Evolutionary conservation across 257 asterid species (phyloP), one percentile per base, ranked within the genome.

Genomic region (Lycium barbarum): DNA sequence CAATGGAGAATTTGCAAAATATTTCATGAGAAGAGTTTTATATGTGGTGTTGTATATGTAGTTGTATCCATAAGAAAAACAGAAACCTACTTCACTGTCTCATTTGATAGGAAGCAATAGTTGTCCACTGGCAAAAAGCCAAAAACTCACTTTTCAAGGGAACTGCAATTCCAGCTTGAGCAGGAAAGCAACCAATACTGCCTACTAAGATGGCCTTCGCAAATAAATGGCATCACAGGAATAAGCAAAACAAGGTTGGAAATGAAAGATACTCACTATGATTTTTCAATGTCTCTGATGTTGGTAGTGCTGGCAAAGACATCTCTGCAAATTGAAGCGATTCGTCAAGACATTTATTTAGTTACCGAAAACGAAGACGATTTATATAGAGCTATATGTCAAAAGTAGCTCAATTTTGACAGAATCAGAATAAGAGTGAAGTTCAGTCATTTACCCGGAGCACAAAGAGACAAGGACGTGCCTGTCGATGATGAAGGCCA

Each of bases 241-340:
- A 51, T 45, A 40, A 22, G 40, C 9, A 66, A 40, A 22, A 38
- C 51, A 49, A 84, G 17, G 6, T 49, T 17, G 26, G 53, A 63
- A 51, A 82, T 66, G 17, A 87, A 71, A 83, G 62, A 67, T 62
- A 87, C 93, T 40, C 72, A 94, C 97, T 92, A 78, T 86, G 87
- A 84, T 89, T 90, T 20, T 93, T 96, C 87, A 85, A 83, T 82
- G 88, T 91, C 83, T 89, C 89, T 22, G 97, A 92, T 72, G 95
- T 93, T 57, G 99, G 98, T 71, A 97, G 89, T 58, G 98, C 99
- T 7, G 99, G 99, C 90, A 97, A 91, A 40, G 98, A 95, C 98
- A 97, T 97, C 90, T 97, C 99, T 96, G 97, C 70, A 90, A 85
- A 88, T 84, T 78, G 55, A 80, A 84, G 84, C 20, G 11, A 11